phyloP scores from a whole-genome alignment of 306 rosid genomes.

The Corylus heterophylla region DNA sequence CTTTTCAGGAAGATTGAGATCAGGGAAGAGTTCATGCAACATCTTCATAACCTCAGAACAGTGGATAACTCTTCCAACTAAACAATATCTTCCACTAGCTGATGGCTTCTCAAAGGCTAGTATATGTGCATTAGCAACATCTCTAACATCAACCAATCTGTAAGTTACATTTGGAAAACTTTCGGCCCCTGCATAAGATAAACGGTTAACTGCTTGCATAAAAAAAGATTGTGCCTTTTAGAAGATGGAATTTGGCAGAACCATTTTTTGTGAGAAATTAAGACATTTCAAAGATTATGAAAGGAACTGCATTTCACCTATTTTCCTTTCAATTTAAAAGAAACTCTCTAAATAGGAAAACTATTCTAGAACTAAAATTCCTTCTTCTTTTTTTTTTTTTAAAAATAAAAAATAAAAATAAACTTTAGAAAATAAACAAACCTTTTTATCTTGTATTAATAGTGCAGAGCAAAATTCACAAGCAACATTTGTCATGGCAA shows the following conservation, averaged over 20 bases:
- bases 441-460: background rate
- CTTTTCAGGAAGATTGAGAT: constrained; percentile 55
- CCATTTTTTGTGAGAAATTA: background rate
- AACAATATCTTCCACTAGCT: constrained; percentile 69
- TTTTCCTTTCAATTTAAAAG: too few relatives aligned
- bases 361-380: too few relatives aligned
- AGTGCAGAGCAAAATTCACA: background rate
- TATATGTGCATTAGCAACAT: constrained; percentile 79
- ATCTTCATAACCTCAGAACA: constrained; percentile 47
- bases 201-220: background rate
- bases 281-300: too few relatives aligned
- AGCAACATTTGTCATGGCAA: background rate
- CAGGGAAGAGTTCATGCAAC: constrained; percentile 55
- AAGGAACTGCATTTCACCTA: too few relatives aligned
- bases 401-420: too few relatives aligned
- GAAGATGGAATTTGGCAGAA: background rate
- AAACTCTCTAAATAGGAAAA: too few relatives aligned
- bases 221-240: background rate
- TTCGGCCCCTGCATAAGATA: constrained; percentile 52
- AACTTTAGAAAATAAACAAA: too few relatives aligned
- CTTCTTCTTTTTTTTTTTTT: too few relatives aligned
- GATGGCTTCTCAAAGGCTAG: constrained; percentile 76
- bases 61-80: constrained; percentile 59
- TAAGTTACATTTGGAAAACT: constrained; percentile 39
- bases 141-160: constrained; percentile 74